Evolutionary conservation across 306 rosid genomes (phyloP).

Genomic region (Senna siamea): DNA sequence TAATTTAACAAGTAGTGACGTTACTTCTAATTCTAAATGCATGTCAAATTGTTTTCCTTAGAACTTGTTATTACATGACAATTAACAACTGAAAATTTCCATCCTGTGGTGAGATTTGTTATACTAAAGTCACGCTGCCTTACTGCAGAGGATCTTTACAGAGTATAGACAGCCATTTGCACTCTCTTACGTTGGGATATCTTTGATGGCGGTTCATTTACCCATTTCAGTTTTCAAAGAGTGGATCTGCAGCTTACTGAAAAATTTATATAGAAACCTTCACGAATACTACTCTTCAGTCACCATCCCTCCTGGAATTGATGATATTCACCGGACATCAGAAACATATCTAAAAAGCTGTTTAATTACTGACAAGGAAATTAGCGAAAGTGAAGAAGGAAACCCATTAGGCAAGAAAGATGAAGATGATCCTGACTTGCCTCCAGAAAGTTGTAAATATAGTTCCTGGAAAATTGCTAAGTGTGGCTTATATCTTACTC

Average conservation of each 20-base stretch:
- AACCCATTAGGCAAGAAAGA: slow-evolving; percentile 39
- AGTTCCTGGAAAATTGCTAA: slow-evolving; percentile 62
- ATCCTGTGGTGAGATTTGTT: slow-evolving; percentile 1
- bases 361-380: slow-evolving; percentile 51
- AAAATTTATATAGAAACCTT: slow-evolving; percentile 30
- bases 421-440: slow-evolving; percentile 44
- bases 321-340: slow-evolving; percentile 36
- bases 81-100: background rate
- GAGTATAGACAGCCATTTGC: slow-evolving; percentile 79
- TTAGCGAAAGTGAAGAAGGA: slow-evolving; percentile 64
- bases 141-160: slow-evolving; percentile 69
- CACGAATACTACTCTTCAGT: slow-evolving; percentile 11
- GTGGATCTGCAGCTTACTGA: slow-evolving; percentile 47
- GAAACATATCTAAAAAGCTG: slow-evolving; percentile 30
- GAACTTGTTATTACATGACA: background rate
- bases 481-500: slow-evolving; percentile 65
- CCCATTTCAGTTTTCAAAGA: slow-evolving; percentile 61
- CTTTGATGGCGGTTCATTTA: slow-evolving; percentile 64
- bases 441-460: slow-evolving; percentile 36
- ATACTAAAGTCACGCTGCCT: slow-evolving; percentile 20
- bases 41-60: slow-evolving; percentile 16
- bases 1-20: too few species aligned
- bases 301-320: slow-evolving; percentile 43
- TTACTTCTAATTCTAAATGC: background rate
- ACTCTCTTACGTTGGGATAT: slow-evolving; percentile 68